A percentile compares a stretch with the other conserved stretches of the same genome.
phyloP scores from a whole-genome alignment of 352 stramenopile genomes.

The Globisporangium echinulatum region DNA sequence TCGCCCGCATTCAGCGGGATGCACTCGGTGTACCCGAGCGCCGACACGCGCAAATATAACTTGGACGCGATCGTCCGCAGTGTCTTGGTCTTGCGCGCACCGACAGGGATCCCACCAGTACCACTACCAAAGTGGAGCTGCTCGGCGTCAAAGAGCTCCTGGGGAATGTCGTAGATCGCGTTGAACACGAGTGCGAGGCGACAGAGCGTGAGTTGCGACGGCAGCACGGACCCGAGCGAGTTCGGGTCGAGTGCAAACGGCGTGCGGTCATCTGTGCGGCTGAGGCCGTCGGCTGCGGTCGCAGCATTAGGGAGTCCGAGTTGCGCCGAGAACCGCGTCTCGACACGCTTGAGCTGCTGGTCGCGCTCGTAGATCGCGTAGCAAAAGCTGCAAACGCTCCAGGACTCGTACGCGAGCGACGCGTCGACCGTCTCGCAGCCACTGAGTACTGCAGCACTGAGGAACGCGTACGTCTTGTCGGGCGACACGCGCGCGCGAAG shows the following conservation, averaged over 20 bases:
- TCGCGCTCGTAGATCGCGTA: constrained; percentile 84
- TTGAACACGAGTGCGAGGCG: constrained; percentile 72
- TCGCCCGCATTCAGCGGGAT: constrained; percentile 54
- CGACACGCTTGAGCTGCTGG: constrained; percentile 64
- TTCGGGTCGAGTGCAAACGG: constrained; percentile 36
- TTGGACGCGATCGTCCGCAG: constrained; percentile 21
- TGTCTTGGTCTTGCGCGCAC: constrained; percentile 16
- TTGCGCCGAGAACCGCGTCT: constrained; percentile 47
- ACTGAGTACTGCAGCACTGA: constrained; percentile 32
- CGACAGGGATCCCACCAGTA: constrained; percentile 2
- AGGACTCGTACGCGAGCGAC: constrained; percentile 73
- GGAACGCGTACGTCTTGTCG: constrained; percentile 44
- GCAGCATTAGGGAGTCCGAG: constrained; percentile 38
- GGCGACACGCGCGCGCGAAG: constrained; percentile 47
- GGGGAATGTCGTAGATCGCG: constrained; percentile 76
- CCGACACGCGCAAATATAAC: constrained; percentile 69
- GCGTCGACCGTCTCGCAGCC: constrained; percentile 31
- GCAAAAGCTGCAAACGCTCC: constrained; percentile 79
- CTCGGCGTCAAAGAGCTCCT: constrained; percentile 68
- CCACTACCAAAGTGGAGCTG: constrained; percentile 19
- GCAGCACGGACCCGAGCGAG: constrained; percentile 32
- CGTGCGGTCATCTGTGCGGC: constrained; percentile 36
- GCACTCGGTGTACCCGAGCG: constrained; percentile 69
- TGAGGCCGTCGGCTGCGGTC: constrained; percentile 32
- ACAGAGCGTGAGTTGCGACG: constrained; percentile 68